These are phyloP conservation scores for Starmerella riodocensis DNA, from an alignment of 805 yeast genomes.

Conservation along the genomic window DNA sequence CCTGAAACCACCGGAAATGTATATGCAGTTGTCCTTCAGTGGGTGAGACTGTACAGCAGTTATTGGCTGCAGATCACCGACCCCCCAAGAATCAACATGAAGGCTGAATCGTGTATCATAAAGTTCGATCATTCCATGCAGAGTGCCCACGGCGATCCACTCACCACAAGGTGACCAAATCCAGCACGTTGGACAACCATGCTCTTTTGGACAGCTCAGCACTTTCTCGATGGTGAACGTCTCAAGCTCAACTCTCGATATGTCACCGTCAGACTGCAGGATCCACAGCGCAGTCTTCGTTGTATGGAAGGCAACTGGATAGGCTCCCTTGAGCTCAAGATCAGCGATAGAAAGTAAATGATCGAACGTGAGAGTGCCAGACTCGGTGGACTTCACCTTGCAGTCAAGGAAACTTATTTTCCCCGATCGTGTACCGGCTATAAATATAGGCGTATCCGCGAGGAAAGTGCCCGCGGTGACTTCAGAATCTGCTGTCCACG, in stretches of 20 bases:
- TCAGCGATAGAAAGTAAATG: conserved; percentile 1
- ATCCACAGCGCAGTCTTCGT: conserved; percentile 9
- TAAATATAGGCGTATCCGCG: conserved; percentile 44
- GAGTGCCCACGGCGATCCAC: conserved; percentile 68
- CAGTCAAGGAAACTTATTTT: conserved; percentile 27
- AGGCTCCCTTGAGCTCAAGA: conserved; percentile 24
- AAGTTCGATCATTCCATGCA: conserved; percentile 55
- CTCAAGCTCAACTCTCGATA: conserved; percentile 42
- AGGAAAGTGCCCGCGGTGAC: conserved; percentile 42
- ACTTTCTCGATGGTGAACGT: conserved; percentile 34
- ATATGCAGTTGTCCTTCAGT: conserved; percentile 33
- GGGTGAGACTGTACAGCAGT: conserved; percentile 37
- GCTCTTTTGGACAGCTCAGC: conserved; percentile 43
- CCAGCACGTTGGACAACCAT: conserved; percentile 56
- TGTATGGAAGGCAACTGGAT: conserved; percentile 33
- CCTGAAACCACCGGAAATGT: conserved; percentile 56
- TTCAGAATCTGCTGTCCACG: conserved; percentile 31
- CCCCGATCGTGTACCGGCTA: conserved; percentile 41
- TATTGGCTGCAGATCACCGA: conserved; percentile 41
- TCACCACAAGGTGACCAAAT: conserved; percentile 39
- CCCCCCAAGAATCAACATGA: conserved; percentile 47
- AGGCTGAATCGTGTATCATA: conserved; percentile 71
- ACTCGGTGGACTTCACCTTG: conserved; percentile 15
- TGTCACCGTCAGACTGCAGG: conserved; percentile 10
- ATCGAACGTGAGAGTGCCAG: conserved; percentile 7